Evolutionary conservation across 176 grass and related monocot genomes (phyloP), one percentile per base, ranked within the genome.

Genomic region (Bolboschoenus planiculmis): DNA sequence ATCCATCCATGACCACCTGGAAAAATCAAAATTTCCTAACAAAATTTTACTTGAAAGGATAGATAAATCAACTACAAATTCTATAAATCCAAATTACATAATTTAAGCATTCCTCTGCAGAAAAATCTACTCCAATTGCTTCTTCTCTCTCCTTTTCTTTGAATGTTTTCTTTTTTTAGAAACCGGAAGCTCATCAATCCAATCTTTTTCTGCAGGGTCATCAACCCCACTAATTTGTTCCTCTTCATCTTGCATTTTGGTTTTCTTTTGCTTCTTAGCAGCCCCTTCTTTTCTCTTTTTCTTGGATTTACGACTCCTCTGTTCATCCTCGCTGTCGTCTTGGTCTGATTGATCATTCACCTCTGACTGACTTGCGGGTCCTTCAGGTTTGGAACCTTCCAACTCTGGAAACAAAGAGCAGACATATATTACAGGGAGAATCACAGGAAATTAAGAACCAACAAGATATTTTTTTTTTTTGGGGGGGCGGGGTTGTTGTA

Each of bases 161-260:
- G 84, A 84, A 63, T 82, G 34, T 89, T 91, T 93, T 81, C 48
- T 89, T 86, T 81, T 88, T 83, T 97, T 97, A 0, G 87, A 34
- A 83, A 67, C 73, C 50, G 82, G 53, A 54, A 79, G 70, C 78
- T 93, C 87, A 3, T 88, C 86, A 7, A 36, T 86, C 35, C 47
- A 81, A 56, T 87, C 64, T 48, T 48, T 74, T 48, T 74, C 70
- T 29, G 42, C 2, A 57, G 60, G 73, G 11, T 88, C 43, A 2
- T 77, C 40, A 63, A 86, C 66, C 27, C 51, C 81, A 67, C 78
- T 89, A 74, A 27, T 70, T 62, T 76, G 70, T 47, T 89, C 75
- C 14, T 82, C 88, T 20, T 65, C 82, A 84, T 88, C 82, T 81
- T 85, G 71, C 14, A 53, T 53, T 87, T 51, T 89, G 1, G n/a